phyloP scores from a whole-genome alignment of 2,329 filamentous ascomycete species.

The Gliomastix tumulicola region DNA sequence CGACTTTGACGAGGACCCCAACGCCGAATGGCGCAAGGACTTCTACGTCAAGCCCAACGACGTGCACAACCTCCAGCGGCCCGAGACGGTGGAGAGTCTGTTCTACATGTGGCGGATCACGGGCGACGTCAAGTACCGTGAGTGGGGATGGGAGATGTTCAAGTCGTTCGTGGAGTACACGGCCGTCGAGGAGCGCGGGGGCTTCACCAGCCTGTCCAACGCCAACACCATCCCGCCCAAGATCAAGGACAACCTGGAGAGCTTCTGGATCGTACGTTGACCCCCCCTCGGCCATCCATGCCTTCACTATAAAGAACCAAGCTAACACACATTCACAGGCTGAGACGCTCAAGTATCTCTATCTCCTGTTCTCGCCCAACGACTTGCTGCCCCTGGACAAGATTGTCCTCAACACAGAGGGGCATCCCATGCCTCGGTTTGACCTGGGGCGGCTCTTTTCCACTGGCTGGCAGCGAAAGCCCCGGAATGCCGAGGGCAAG shows the following conservation, averaged over 20 bases:
- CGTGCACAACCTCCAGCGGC: constrained; percentile 85
- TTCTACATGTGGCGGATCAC: constrained; percentile 99
- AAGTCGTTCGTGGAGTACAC: constrained; percentile 83
- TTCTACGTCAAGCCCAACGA: constrained; percentile 77
- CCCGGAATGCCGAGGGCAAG: constrained; percentile 38
- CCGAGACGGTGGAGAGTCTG: constrained; percentile 91
- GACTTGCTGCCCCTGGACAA: constrained; percentile 80
- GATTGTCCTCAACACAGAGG: constrained; percentile 93
- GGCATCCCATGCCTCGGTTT: constrained; percentile 83
- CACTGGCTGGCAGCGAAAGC: constrained; percentile 74
- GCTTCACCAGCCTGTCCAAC: constrained; percentile 75
- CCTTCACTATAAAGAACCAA: constrained; percentile 7
- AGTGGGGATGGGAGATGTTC: constrained; percentile 99
- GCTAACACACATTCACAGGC: constrained; percentile 45
- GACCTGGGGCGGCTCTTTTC: constrained; percentile 69
- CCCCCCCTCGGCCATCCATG: too few relatives aligned
- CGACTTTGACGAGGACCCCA: constrained; percentile 44
- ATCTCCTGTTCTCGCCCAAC: constrained; percentile 81
- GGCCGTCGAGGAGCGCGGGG: constrained; percentile 66
- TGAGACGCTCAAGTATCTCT: constrained; percentile 97
- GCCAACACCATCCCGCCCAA: constrained; percentile 65
- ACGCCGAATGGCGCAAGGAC: constrained; percentile 68
- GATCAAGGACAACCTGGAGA: constrained; percentile 90
- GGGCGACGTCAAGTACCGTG: constrained; percentile 76
- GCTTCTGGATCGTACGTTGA: constrained; percentile 82